A percentile compares a stretch with the other conserved stretches of the same genome.
Evolutionary conservation across 441 rosid genomes (phyloP).

Genomic region (Isatis lusitanica): DNA sequence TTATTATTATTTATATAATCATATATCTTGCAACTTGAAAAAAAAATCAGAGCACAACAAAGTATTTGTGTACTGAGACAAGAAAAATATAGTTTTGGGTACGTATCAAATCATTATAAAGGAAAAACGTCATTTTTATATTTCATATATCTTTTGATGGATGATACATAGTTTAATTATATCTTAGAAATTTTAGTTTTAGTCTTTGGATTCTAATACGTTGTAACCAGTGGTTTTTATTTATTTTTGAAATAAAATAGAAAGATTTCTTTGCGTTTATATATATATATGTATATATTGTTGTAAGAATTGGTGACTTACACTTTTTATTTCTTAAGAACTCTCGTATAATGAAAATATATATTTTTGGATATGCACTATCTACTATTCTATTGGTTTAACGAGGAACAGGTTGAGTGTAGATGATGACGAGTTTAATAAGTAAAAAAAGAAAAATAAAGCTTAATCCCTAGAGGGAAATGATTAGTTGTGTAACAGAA

Average conservation of each 20-base stretch:
- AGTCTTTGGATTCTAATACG: background rate
- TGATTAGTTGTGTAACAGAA: constrained; percentile 21
- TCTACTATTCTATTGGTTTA: constrained; percentile 33
- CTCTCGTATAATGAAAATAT: background rate
- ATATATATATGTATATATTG: background rate
- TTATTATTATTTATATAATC: background rate
- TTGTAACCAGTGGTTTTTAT: background rate
- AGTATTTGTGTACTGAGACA: background rate
- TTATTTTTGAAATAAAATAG: background rate
- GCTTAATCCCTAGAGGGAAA: constrained; percentile 18
- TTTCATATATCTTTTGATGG: background rate
- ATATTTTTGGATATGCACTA: background rate
- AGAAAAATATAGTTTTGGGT: background rate
- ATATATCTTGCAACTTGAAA: background rate
- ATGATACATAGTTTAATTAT: background rate
- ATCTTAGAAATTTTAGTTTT: background rate
- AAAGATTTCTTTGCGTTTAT: background rate
- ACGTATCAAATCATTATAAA: background rate
- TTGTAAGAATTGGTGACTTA: background rate
- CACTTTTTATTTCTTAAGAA: background rate
- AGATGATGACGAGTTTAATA: constrained; percentile 21
- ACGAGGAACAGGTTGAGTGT: constrained; percentile 20
- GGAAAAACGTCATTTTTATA: background rate
- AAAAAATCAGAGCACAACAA: background rate
- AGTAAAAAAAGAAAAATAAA: constrained; percentile 4